A percentile compares a stretch with the other conserved stretches of the same genome.
phyloP scores from a whole-genome alignment of 495 filamentous ascomycete genomes.

The Neurospora intermedia region DNA sequence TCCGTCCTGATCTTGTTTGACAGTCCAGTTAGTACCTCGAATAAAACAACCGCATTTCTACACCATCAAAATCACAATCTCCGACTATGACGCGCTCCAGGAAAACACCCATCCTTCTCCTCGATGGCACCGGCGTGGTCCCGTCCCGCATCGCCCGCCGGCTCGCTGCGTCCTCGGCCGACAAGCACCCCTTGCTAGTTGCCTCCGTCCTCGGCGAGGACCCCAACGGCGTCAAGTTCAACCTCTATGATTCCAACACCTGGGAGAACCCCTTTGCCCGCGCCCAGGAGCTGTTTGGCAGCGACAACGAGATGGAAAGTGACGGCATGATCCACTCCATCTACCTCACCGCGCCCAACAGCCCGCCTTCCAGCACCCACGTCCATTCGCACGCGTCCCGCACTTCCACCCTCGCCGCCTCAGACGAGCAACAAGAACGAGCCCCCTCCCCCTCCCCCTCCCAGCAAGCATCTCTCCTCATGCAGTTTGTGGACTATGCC shows the following conservation, averaged over 20 bases:
- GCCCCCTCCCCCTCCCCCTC: neutral
- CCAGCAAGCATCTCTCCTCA: constrained; percentile 14
- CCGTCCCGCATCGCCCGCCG: constrained; percentile 30
- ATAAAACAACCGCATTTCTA: neutral
- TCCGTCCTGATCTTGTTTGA: neutral
- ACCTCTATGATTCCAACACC: constrained; percentile 36
- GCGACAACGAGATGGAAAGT: neutral
- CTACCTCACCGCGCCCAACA: constrained; percentile 26
- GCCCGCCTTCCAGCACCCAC: neutral
- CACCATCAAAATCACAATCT: neutral
- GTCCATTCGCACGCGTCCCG: neutral
- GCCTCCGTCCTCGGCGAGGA: constrained; percentile 21
- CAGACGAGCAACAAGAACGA: neutral
- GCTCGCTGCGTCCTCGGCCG: constrained; percentile 12
- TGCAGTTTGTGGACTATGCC: constrained; percentile 30
- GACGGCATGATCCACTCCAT: constrained; percentile 19
- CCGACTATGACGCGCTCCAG: neutral
- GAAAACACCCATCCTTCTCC: constrained; percentile 26
- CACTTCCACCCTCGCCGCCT: neutral
- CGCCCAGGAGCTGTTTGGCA: neutral
- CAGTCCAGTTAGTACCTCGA: neutral
- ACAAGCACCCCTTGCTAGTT: constrained; percentile 20
- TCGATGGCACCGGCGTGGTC: constrained; percentile 40
- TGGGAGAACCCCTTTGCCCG: constrained; percentile 22
- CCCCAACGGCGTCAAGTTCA: constrained; percentile 28